A percentile compares a stretch with the other conserved stretches of the same genome.
These are phyloP conservation scores for Thraustochytrium striatum DNA, from an alignment of 352 stramenopile genomes.

Conservation along the genomic window DNA sequence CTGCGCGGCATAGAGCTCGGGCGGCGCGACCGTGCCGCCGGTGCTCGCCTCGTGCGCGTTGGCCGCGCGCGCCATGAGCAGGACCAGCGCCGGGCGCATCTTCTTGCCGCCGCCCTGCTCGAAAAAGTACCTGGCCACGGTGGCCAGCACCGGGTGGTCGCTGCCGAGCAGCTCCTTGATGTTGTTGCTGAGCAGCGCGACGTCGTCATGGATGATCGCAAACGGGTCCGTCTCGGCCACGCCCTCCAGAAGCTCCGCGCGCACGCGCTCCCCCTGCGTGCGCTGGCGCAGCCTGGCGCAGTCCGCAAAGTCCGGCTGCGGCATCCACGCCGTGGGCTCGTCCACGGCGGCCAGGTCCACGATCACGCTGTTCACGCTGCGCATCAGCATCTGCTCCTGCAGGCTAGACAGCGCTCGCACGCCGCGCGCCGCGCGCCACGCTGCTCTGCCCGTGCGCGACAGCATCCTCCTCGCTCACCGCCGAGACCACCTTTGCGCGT, in stretches of 20 bases:
- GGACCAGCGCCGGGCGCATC: conserved; percentile 93
- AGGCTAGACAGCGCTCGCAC: not conserved
- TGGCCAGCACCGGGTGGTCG: conserved; percentile 91
- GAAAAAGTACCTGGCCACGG: conserved; percentile 92
- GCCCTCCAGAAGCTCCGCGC: not conserved
- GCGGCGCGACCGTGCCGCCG: conserved; percentile 57
- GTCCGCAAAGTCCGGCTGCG: conserved; percentile 34
- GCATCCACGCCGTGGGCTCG: conserved; percentile 44
- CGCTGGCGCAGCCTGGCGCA: not conserved
- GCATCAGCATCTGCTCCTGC: conserved; percentile 30
- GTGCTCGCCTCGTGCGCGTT: conserved; percentile 63
- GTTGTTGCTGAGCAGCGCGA: conserved; percentile 81
- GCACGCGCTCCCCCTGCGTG: not conserved
- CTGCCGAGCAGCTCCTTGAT: conserved; percentile 92
- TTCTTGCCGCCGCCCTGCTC: conserved; percentile 95
- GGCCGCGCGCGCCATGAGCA: conserved; percentile 85
- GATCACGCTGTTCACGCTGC: conserved; percentile 30
- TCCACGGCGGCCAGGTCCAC: conserved; percentile 28
- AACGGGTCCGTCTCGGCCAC: conserved; percentile 77
- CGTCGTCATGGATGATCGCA: conserved; percentile 77
- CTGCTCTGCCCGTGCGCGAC: too few relatives aligned
- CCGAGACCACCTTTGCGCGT: too few relatives aligned
- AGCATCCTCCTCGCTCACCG: too few relatives aligned
- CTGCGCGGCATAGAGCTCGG: conserved; percentile 59
- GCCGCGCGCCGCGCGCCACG: not conserved